Conservation (phyloP, 2,329 filamentous ascomycete species). For the Fusarium sp. region DNA sequence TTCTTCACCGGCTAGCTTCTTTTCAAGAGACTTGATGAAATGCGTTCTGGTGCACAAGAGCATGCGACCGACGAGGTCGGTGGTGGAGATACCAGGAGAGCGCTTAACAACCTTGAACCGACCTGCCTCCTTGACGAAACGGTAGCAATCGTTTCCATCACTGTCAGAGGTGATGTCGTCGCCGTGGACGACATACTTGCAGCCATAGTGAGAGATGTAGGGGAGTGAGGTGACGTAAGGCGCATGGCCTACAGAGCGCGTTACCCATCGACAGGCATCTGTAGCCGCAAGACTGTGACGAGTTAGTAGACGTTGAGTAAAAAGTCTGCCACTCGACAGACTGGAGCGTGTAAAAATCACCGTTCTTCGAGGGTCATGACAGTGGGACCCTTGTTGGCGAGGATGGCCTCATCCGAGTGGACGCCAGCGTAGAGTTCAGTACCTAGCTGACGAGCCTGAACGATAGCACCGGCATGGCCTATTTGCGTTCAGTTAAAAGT, state of each 20-base stretch:
- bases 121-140: conserved; percentile 93
- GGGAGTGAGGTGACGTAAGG: conserved; percentile 94
- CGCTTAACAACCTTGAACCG: conserved; percentile 97
- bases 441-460: conserved; percentile 93
- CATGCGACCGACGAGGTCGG: conserved; percentile 98
- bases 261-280: conserved; percentile 95
- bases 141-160: conserved; percentile 94
- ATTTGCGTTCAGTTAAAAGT: not conserved
- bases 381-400: conserved; percentile 97
- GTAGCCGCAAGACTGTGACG: conserved; percentile 80
- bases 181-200: conserved; percentile 94
- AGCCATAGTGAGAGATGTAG: conserved; percentile 96
- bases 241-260: conserved; percentile 82
- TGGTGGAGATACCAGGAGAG: conserved; percentile 96
- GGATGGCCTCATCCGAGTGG: conserved; percentile 94
- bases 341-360: conserved; percentile 52
- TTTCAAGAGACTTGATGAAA: conserved; percentile 86
- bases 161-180: conserved; percentile 98
- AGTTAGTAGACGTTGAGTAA: conserved; percentile 7
- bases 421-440: conserved; percentile 91
- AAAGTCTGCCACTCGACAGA: not conserved
- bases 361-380: conserved; percentile 96
- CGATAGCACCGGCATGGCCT: conserved; percentile 97
- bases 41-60: conserved; percentile 94
- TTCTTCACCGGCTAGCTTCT: conserved; percentile 76